These are phyloP conservation scores for Suhomyces terraborum DNA, from an alignment of 1,139 yeast genomes.

Conservation along the genomic window DNA sequence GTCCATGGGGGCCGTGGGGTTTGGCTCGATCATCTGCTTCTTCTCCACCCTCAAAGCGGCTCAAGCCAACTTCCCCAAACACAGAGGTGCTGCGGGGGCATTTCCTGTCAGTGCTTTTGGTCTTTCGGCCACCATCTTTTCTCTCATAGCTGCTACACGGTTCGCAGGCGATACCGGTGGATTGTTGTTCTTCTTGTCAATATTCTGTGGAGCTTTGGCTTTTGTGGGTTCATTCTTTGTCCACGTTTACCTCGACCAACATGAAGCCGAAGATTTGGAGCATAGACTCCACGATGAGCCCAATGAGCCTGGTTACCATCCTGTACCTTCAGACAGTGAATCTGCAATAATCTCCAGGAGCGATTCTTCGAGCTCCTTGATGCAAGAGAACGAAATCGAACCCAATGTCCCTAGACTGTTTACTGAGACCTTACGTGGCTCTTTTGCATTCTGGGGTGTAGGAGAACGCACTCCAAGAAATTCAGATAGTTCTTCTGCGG, in stretches of 20 bases:
- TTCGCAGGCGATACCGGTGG: constrained; percentile 48
- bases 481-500: constrained; percentile 22
- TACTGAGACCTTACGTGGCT: constrained; percentile 30
- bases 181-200: constrained; percentile 37
- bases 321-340: constrained; percentile 8
- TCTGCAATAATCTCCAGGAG: constrained; percentile 9
- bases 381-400: constrained; percentile 4
- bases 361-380: constrained; percentile 8
- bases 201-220: constrained; percentile 39
- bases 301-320: background rate
- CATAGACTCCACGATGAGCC: background rate
- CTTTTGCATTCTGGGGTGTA: constrained; percentile 44
- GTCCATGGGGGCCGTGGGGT: constrained; percentile 53
- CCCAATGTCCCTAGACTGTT: constrained; percentile 7
- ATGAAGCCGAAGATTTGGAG: constrained; percentile 18
- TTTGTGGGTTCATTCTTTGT: constrained; percentile 44
- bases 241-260: constrained; percentile 31
- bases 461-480: constrained; percentile 30
- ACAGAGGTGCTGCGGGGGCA: constrained; percentile 71
- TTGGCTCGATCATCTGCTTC: constrained; percentile 65
- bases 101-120: constrained; percentile 63
- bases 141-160: constrained; percentile 46
- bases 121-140: constrained; percentile 47
- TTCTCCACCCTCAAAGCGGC: constrained; percentile 70
- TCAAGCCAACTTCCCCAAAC: constrained; percentile 67